Conservation (phyloP, 139 green algal genomes). For the Diplosphaera chodatii region DNA sequence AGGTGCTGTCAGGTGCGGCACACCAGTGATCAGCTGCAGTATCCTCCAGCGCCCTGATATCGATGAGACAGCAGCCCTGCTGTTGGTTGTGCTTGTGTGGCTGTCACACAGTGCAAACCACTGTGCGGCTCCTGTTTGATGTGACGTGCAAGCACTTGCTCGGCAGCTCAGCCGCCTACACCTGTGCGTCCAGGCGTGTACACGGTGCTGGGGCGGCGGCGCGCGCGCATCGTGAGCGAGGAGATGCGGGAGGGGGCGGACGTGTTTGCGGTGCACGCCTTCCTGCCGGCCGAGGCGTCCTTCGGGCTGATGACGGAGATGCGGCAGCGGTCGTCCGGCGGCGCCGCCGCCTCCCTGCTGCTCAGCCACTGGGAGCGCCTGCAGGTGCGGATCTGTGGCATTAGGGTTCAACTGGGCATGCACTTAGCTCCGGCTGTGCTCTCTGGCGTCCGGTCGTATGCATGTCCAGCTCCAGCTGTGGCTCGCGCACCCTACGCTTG, state of each 20-base stretch:
- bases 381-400: slow-evolving; percentile 38
- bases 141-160: not conserved
- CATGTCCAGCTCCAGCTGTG: too few relatives aligned
- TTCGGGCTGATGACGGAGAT: slow-evolving; percentile 97
- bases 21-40: too few relatives aligned
- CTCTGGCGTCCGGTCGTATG: too few relatives aligned
- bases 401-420: too few relatives aligned
- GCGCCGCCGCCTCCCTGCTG: slow-evolving; percentile 77
- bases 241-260: slow-evolving; percentile 93
- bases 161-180: too few relatives aligned
- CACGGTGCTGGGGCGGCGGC: slow-evolving; percentile 73
- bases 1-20: slow-evolving; percentile 49
- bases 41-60: too few relatives aligned
- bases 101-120: not conserved
- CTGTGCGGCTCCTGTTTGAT: not conserved
- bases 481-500: too few relatives aligned
- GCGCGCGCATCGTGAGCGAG: slow-evolving; percentile 76
- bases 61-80: too few relatives aligned
- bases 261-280: slow-evolving; percentile 75
- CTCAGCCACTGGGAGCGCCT: slow-evolving; percentile 94
- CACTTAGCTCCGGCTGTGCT: too few relatives aligned
- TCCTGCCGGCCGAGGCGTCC: slow-evolving; percentile 83
- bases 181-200: slow-evolving; percentile 53
- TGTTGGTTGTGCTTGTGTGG: too few relatives aligned
- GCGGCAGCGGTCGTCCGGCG: slow-evolving; percentile 70